phyloP scores from a whole-genome alignment of 768 basidiomycete genomes.

The Trametes maxima region DNA sequence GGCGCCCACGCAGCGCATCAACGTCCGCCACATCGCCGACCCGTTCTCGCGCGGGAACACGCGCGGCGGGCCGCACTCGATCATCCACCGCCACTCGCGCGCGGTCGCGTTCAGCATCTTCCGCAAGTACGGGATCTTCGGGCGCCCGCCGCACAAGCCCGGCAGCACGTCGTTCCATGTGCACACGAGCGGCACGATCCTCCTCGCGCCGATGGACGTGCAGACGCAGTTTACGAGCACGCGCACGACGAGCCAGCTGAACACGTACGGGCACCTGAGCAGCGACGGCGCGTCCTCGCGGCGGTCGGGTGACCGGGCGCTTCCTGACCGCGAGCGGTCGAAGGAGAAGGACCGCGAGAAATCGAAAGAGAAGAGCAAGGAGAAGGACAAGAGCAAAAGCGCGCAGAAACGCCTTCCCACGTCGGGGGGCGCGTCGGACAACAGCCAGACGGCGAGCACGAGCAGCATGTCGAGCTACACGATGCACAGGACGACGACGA shows the following conservation, averaged over 20 bases:
- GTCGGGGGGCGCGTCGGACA: conserved; percentile 9
- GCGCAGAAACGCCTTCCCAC: not conserved
- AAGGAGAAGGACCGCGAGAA: conserved; percentile 31
- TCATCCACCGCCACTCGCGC: conserved; percentile 83
- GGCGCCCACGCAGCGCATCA: conserved; percentile 68
- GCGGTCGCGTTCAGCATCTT: conserved; percentile 80
- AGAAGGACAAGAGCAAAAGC: conserved; percentile 25
- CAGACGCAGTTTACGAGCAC: conserved; percentile 81
- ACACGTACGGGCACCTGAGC: conserved; percentile 66
- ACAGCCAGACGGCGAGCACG: conserved; percentile 25
- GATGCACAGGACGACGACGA: conserved; percentile 2
- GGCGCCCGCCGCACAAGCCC: conserved; percentile 16
- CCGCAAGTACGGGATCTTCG: conserved; percentile 52
- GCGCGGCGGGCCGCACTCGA: conserved; percentile 59
- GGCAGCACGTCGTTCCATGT: conserved; percentile 25
- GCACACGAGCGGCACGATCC: conserved; percentile 42
- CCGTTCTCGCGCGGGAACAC: conserved; percentile 45
- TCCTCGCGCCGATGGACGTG: conserved; percentile 74
- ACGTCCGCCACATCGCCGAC: conserved; percentile 57
- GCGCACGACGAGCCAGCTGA: conserved; percentile 66
- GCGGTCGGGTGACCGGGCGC: conserved; percentile 11
- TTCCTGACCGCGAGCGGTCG: conserved; percentile 31
- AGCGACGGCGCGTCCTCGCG: conserved; percentile 33
- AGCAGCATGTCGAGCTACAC: conserved; percentile 18
- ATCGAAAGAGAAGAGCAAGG: conserved; percentile 34